Conservation (phyloP, 768 basidiomycete species). For the Paxillus involutus region DNA sequence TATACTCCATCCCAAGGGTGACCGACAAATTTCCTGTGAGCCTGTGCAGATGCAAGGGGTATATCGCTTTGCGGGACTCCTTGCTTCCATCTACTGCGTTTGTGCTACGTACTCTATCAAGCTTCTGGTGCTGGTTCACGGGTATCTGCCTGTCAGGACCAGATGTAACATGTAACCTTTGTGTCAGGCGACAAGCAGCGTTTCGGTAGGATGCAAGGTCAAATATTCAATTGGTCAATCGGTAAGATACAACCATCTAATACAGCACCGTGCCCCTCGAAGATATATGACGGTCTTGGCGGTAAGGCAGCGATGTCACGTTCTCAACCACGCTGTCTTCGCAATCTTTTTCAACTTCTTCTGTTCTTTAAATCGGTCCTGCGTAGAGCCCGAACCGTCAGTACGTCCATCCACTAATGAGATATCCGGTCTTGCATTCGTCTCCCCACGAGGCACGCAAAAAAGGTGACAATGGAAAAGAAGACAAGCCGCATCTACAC, state of each 20-base stretch:
- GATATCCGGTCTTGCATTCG: slow-evolving; percentile 17
- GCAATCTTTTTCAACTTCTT: slow-evolving; percentile 81
- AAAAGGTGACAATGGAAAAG: slow-evolving; percentile 15
- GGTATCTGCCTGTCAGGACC: not conserved
- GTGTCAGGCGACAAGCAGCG: too few relatives aligned
- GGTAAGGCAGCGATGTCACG: slow-evolving; percentile 21
- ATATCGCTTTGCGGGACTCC: too few relatives aligned
- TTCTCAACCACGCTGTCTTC: slow-evolving; percentile 86
- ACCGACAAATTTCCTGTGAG: too few relatives aligned
- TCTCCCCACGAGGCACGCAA: slow-evolving; percentile 19
- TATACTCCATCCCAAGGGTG: too few relatives aligned
- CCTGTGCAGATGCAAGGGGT: too few relatives aligned
- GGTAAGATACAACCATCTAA: slow-evolving; percentile 2
- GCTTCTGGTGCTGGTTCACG: too few relatives aligned
- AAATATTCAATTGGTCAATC: not conserved
- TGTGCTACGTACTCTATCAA: too few relatives aligned
- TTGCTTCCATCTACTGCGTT: too few relatives aligned
- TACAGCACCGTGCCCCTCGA: not conserved
- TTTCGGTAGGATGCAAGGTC: not conserved
- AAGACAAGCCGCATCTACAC: slow-evolving; percentile 27
- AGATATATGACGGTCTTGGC: not conserved
- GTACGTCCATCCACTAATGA: slow-evolving; percentile 24
- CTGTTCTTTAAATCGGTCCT: slow-evolving; percentile 86
- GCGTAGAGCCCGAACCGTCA: slow-evolving; percentile 20
- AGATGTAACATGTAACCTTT: not conserved